These are phyloP conservation scores for Xylariaceae sp. DNA, from an alignment of 2,329 filamentous ascomycete species.

Conservation along the genomic window DNA sequence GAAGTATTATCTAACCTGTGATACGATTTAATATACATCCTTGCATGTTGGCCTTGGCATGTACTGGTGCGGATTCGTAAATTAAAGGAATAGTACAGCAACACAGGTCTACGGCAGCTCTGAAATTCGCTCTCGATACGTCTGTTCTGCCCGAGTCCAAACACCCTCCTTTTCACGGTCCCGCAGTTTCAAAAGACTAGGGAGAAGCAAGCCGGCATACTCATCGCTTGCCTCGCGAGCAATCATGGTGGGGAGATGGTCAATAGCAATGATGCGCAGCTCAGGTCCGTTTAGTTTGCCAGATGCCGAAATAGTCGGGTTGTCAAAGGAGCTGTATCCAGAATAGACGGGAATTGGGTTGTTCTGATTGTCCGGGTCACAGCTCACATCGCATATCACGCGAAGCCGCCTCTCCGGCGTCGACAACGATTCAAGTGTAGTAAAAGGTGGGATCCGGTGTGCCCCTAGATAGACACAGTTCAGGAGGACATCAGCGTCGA, in stretches of 20 bases:
- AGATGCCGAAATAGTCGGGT: conserved; percentile 5
- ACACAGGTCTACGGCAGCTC: conserved; percentile 2
- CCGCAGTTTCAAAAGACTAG: conserved; percentile 13
- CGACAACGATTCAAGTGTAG: conserved; percentile 7
- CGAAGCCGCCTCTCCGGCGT: conserved; percentile 10
- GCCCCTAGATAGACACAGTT: conserved; percentile 36
- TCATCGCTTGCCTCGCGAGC: conserved; percentile 21
- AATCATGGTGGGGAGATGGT: conserved; percentile 16
- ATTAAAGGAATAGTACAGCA: no score
- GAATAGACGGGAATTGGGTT: conserved; percentile 20
- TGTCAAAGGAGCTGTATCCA: conserved; percentile 6
- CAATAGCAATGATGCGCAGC: conserved; percentile 12
- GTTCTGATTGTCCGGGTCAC: conserved; percentile 12
- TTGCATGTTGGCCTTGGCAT: no score
- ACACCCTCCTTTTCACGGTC: conserved; percentile 7
- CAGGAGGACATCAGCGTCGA: conserved; percentile 4
- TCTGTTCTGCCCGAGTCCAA: conserved; percentile 13
- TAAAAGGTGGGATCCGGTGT: conserved; percentile 11
- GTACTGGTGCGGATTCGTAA: no score
- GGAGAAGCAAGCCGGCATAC: conserved; percentile 17
- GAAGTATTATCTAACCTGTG: no score
- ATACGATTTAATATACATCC: no score
- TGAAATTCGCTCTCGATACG: conserved; percentile 3
- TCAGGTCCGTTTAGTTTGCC: conserved; percentile 1
- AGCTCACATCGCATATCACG: conserved; percentile 17